These are phyloP conservation scores for Colletotrichum plurivorum DNA, from an alignment of 2,329 filamentous ascomycete genomes.

Conservation along the genomic window DNA sequence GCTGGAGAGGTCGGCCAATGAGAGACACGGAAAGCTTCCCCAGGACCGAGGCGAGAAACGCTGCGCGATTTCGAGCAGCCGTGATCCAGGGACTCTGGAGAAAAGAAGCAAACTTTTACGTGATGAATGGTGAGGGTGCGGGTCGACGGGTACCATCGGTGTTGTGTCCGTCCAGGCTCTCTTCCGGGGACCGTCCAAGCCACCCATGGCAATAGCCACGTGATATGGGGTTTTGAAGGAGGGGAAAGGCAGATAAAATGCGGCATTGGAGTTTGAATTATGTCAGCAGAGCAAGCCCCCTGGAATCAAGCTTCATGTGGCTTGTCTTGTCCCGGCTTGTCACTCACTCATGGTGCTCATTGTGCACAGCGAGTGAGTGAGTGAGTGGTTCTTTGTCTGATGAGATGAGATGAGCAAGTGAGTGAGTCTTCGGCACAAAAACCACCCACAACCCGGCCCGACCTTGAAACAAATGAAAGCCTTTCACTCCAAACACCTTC, in stretches of 20 bases:
- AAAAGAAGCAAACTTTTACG: slow-evolving; percentile 34
- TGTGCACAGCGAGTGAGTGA: too few species aligned
- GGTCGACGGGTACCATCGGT: slow-evolving; percentile 29
- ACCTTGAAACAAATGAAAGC: background rate
- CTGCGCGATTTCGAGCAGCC: slow-evolving; percentile 23
- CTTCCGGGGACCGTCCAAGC: too few species aligned
- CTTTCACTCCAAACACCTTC: background rate
- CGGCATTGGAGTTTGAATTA: background rate
- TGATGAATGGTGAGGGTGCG: slow-evolving; percentile 18
- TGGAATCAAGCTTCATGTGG: background rate
- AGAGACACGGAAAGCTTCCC: slow-evolving; percentile 17
- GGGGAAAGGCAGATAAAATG: too few species aligned
- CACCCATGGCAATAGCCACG: slow-evolving; percentile 4
- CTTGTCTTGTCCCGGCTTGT: background rate
- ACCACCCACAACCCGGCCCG: background rate
- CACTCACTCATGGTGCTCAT: background rate
- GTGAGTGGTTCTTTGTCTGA: too few species aligned
- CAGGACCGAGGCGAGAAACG: slow-evolving; percentile 12
- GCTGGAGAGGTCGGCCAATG: slow-evolving; percentile 13
- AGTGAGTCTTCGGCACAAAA: too few species aligned
- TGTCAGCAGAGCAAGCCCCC: background rate
- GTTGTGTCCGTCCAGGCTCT: background rate
- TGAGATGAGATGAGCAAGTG: too few species aligned
- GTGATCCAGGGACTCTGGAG: slow-evolving; percentile 29
- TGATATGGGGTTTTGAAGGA: slow-evolving; percentile 17